Base-by-base conservation (phyloP, 2,329 filamentous ascomycete genomes). In the Westerdykella sp. region DNA sequence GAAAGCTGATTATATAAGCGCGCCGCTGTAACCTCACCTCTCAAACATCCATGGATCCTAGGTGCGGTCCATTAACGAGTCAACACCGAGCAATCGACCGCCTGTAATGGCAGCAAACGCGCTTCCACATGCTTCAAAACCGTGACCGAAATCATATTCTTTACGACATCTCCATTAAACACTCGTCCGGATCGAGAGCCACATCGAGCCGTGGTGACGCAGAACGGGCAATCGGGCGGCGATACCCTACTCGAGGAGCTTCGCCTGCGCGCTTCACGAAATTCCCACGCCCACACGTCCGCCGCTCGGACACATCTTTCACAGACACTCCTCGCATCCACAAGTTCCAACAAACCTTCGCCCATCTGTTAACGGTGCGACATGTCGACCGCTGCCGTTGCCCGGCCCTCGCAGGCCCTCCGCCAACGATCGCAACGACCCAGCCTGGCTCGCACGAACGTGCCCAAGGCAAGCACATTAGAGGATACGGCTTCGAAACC, bases 381-480 rank as follows among this genome's bases (percentile, higher is more conserved):
- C 52, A 66, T 65, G 63, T 66, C 63, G 43, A 55, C 57, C 48
- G 47, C 63, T 37, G 63, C 55, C 13, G 50, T 59, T 38, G 56
- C 59, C 28, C 62, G 65, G 41, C 65, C 65, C 13, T 48, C 58
- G 34, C 70, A 72, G 55, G 65, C 69, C 30, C 59, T 72, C 35
- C 71, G 70, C 48, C 57, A 68, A 52, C 66, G 67, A 39, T 62
- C 65, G n/a, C 67, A 71, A 43, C 68, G 70, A 32, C 69, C 68
- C 9, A 63, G 53, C 41, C 57, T 57, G 44, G 58, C 54, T 47
- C 53, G 50, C 50, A 57, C 58, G 42, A 44, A 55, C 28, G 55
- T 49, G 37, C 54, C 56, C 36, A 53, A 58, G 42, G 45, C 53
- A 37, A 52, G 47, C 42, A 57, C 47, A 39, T 59, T 60, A 54